Base-by-base conservation (phyloP, 805 yeast species). In the Maudiozyma barnettii region DNA sequence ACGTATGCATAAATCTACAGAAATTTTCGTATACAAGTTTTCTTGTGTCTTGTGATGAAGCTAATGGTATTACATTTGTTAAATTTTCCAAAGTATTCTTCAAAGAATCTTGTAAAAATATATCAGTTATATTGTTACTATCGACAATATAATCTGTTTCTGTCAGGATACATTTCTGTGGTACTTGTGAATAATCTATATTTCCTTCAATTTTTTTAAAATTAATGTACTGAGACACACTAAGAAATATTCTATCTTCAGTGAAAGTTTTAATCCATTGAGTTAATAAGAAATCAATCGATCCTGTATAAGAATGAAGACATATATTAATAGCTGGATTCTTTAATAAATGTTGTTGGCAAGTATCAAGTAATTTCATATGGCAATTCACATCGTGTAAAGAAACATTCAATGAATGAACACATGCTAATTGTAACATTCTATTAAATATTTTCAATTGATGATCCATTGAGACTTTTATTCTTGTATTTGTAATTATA, bases 271-370 rank as follows among this genome's bases (percentile, higher is more conserved):
- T 52, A 19, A 57, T 51, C 43, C 75, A 57, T 72, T 82, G 76
- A 39, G 69, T 45, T 46, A 68, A 59, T 14, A 82, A 76, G 49
- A 81, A 87, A 39, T 88, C 96, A 0, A 71, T 51, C 1, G 95
- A 82, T 0, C 98, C 98, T 7, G 88, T 78, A 62, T 80, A 93
- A 0, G 96, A 87, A 60, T 91, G 98, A 21, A 93, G 70, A 36
- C 86, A 78, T 1, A 89, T 64, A 2, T 69, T 60, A 12, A 39
- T 39, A 4, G 31, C 8, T 22, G 29, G 3, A 8, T 26, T 22
- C 20, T 47, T 40, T 9, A 48, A 2, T 74, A 63, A 10, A 63
- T 60, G 1, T 47, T 47, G 37, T 37, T 56, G 22, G 45, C 56
- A 54, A 8, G 47, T 36, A 1, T 80, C 83, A 45, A 69, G 77